A percentile compares a stretch with the other conserved stretches of the same genome.
These are phyloP conservation scores for Climacium dendroides DNA, from an alignment of 225 moss, liverwort and hornwort species.

Conservation along the genomic window DNA sequence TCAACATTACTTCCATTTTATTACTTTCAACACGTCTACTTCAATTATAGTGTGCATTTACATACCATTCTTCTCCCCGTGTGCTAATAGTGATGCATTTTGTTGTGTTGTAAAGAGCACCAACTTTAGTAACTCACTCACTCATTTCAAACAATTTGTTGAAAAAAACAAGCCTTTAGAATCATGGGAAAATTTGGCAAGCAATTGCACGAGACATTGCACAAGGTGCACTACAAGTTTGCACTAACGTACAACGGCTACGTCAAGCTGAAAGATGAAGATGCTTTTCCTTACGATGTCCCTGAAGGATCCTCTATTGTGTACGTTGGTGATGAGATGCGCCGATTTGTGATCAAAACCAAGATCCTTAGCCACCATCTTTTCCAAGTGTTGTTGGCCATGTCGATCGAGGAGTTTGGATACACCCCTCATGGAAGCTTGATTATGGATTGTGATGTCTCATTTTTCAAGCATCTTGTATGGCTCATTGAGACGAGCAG, in stretches of 20 bases:
- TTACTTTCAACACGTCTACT: not conserved
- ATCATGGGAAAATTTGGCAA: not conserved
- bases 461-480: not conserved
- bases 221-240: not conserved
- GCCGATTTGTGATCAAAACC: not conserved
- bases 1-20: too few relatives aligned
- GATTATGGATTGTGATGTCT: not conserved
- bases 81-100: too few relatives aligned
- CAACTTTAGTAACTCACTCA: not conserved
- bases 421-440: not conserved
- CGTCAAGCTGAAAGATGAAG: not conserved
- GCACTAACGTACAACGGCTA: too few relatives aligned
- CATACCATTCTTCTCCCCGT: not conserved
- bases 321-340: slow-evolving; percentile 42
- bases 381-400: not conserved
- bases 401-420: not conserved
- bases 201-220: not conserved
- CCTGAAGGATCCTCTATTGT: slow-evolving; percentile 43
- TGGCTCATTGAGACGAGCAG: fast-evolving
- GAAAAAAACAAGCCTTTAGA: too few relatives aligned
- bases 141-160: not conserved
- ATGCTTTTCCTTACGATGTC: not conserved
- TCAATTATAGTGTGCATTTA: not conserved
- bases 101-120: not conserved
- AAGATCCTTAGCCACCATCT: not conserved